Percentiles rank a stretch among this genome's conserved stretches.
Evolutionary conservation across 2,329 filamentous ascomycete species (phyloP).

Genomic region (Verticillium longisporum): DNA sequence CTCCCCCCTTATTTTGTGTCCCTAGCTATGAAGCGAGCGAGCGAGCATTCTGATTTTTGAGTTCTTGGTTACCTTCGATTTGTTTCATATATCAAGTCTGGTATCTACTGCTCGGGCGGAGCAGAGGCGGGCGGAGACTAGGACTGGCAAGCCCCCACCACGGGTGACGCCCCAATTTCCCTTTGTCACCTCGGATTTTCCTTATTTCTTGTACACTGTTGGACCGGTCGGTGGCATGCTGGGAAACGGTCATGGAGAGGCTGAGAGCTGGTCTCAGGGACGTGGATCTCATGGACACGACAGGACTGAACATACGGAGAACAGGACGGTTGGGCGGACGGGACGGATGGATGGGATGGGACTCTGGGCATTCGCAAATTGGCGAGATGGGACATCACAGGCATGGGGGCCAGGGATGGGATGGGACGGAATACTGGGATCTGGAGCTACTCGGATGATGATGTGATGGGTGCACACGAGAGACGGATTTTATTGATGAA

Average conservation of each 20-base stretch:
- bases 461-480: neutral
- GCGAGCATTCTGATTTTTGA: conserved; percentile 12
- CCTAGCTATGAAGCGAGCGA: conserved; percentile 24
- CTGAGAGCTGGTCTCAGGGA: neutral
- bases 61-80: conserved; percentile 3
- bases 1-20: conserved; percentile 25
- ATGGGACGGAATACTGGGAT: neutral
- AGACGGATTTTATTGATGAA: neutral
- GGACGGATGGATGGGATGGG: neutral
- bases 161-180: neutral
- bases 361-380: neutral
- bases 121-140: conserved; percentile 3
- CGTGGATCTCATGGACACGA: neutral
- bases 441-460: neutral
- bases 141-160: neutral
- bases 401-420: too few relatives aligned
- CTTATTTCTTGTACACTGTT: conserved; percentile 5
- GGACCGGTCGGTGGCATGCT: neutral
- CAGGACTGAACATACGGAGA: neutral
- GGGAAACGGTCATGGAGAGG: neutral
- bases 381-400: neutral
- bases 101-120: conserved; percentile 11
- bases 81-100: conserved; percentile 13
- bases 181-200: neutral
- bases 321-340: neutral